Evolutionary conservation across 2,329 filamentous ascomycete species (phyloP).

Genomic region (Exophiala aquamarina): DNA sequence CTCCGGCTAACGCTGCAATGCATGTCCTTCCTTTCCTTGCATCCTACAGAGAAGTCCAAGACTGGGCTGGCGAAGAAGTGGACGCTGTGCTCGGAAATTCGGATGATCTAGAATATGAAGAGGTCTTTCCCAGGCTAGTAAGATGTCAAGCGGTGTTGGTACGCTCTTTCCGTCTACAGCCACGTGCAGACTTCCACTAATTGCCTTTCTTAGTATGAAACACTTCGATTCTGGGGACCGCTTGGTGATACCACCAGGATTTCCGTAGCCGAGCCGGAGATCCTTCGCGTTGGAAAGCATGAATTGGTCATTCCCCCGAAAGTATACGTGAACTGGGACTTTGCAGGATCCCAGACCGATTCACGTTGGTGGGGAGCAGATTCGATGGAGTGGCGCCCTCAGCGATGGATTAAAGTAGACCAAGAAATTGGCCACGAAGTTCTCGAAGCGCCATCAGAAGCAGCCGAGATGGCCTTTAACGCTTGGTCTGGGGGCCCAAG

Average conservation of each 20-base stretch:
- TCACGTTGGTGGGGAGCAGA: constrained; percentile 29
- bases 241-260: constrained; percentile 15
- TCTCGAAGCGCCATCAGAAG: background rate
- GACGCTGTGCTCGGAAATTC: constrained; percentile 3
- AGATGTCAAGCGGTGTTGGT: background rate
- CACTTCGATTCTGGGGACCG: constrained; percentile 27
- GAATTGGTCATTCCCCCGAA: no score
- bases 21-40: constrained; percentile 15
- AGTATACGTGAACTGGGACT: constrained; percentile 24
- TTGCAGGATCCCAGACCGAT: constrained; percentile 31
- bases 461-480: constrained; percentile 19
- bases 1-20: constrained; percentile 9
- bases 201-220: constrained; percentile 23
- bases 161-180: background rate
- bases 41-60: constrained; percentile 10
- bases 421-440: background rate
- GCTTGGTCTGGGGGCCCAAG: constrained; percentile 33
- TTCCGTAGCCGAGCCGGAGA: no score
- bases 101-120: no score
- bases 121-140: no score
- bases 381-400: constrained; percentile 30
- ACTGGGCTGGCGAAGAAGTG: constrained; percentile 7
- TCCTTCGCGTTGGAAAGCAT: no score
- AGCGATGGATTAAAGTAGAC: constrained; percentile 32
- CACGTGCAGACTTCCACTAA: background rate